phyloP scores from a whole-genome alignment of 495 filamentous ascomycete species.

The Penicillium antarcticum region DNA sequence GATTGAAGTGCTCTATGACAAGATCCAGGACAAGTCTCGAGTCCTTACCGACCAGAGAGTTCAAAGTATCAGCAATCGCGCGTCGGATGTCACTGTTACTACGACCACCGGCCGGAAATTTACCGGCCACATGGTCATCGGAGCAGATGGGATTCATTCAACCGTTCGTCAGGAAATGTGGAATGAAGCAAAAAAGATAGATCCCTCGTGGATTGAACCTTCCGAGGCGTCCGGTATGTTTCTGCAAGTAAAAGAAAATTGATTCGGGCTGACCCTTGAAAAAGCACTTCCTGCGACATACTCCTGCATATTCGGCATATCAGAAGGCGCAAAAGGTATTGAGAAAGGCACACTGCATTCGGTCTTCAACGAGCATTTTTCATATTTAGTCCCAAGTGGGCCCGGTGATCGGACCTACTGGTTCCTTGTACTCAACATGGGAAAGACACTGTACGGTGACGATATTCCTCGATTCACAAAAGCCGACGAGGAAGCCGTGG shows the following conservation, averaged over 20 bases:
- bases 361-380: slow-evolving; percentile 18
- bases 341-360: slow-evolving; percentile 8
- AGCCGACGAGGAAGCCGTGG: slow-evolving; percentile 18
- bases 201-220: slow-evolving; percentile 18
- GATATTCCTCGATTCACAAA: slow-evolving; percentile 38
- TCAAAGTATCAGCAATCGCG: slow-evolving; percentile 16
- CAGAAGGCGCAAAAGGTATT: slow-evolving; percentile 9
- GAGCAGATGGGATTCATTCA: slow-evolving; percentile 51
- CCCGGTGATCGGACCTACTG: slow-evolving; percentile 20
- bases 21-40: slow-evolving; percentile 29
- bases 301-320: slow-evolving; percentile 24
- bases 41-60: slow-evolving; percentile 35
- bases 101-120: slow-evolving; percentile 33
- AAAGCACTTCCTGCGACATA: slow-evolving; percentile 23
- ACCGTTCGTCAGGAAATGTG: slow-evolving; percentile 43
- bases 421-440: slow-evolving; percentile 21
- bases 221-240: slow-evolving; percentile 15
- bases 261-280: background rate
- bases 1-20: slow-evolving; percentile 32
- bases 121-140: slow-evolving; percentile 45
- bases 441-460: slow-evolving; percentile 18
- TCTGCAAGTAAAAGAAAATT: background rate
- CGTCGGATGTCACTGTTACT: slow-evolving; percentile 22
- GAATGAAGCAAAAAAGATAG: slow-evolving; percentile 22
- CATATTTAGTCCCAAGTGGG: slow-evolving; percentile 20